These are phyloP conservation scores for Suillus occidentalis DNA, from an alignment of 768 basidiomycete species.

Conservation along the genomic window DNA sequence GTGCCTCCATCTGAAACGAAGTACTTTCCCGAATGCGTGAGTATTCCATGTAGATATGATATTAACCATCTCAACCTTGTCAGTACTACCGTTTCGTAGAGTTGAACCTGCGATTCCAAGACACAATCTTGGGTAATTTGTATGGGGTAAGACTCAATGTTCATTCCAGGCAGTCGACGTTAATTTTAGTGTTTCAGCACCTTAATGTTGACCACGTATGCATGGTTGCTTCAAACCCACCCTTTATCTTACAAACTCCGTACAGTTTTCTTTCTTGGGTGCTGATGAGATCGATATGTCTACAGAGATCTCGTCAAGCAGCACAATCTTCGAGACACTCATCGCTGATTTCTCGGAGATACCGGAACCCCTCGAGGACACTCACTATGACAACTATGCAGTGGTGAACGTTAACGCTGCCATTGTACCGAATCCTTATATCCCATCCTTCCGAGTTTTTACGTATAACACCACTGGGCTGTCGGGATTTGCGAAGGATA, in stretches of 20 bases:
- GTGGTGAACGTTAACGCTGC: constrained; percentile 79
- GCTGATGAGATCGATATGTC: constrained; percentile 51
- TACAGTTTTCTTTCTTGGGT: constrained; percentile 56
- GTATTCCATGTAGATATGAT: constrained; percentile 25
- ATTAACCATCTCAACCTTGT: constrained; percentile 1
- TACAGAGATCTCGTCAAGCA: constrained; percentile 10
- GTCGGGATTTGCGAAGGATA: background rate
- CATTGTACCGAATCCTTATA: constrained; percentile 84
- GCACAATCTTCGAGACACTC: constrained; percentile 43
- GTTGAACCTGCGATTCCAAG: constrained; percentile 76
- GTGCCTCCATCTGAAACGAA: constrained; percentile 80
- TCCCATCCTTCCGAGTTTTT: constrained; percentile 79
- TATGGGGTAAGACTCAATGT: constrained; percentile 63
- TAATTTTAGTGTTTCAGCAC: constrained; percentile 43
- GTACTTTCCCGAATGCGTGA: constrained; percentile 84
- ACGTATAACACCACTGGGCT: constrained; percentile 70
- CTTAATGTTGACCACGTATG: constrained; percentile 82
- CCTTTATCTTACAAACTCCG: background rate
- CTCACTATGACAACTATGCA: constrained; percentile 64
- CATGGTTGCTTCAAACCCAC: constrained; percentile 13
- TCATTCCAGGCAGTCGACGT: constrained; percentile 23
- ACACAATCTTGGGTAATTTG: constrained; percentile 83
- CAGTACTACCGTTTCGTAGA: constrained; percentile 69
- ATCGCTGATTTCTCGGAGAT: constrained; percentile 65
- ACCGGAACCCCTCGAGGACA: constrained; percentile 47